Base-by-base conservation (phyloP, 1,284 basidiomycete species). In the Melampsora abietis-canadensis region DNA sequence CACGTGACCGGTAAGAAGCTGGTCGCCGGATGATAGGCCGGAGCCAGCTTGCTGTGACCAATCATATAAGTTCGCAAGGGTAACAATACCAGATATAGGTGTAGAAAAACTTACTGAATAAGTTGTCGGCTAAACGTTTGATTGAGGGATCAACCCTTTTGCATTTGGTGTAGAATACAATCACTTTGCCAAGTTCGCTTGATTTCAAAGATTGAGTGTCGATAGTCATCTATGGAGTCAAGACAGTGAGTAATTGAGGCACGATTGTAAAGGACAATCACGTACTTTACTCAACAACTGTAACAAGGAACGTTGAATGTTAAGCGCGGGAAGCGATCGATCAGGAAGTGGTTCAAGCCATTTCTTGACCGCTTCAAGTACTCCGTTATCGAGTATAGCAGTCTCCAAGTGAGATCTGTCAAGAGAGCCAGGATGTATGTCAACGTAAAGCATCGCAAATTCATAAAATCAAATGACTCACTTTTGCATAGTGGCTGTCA, bases 301-400 rank as follows among this genome's bases (percentile, higher is more conserved):
- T 82, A 98, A 94, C 78, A 98, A 88, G 73, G 94, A 91, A 68
- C 89, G 89, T 81, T 98, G 95, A 80, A 98, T 97, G 82, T 95
- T 97, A 68, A 98, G 87, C 2, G 93, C 92, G 0, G 96, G 95
- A 5, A 99, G 87, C 1, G 92, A 94, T 66, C 87, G 87, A 83
- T 97, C 94, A 0, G 90, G 91, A 12, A 98, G 87, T 0, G 96
- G 95, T 80, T 98, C 95, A 4, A 99, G 88, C 93, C 94, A 99
- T 51, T 88, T 85, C 72, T 88, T 87, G 72, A 98, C 93, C 3
- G 90, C 93, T 79, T 94, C 92, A 34, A 99, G 86, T 46, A 98
- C 85, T 78, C 95, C 94, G 82, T 94, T 94, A 83, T 98, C 96
- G 76, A 94, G 87, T 80, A 98, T 96, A 2, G 93, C 92, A 79